Evolutionary conservation across 2,329 filamentous ascomycete species (phyloP).

Genomic region (Talaromyces sp.): DNA sequence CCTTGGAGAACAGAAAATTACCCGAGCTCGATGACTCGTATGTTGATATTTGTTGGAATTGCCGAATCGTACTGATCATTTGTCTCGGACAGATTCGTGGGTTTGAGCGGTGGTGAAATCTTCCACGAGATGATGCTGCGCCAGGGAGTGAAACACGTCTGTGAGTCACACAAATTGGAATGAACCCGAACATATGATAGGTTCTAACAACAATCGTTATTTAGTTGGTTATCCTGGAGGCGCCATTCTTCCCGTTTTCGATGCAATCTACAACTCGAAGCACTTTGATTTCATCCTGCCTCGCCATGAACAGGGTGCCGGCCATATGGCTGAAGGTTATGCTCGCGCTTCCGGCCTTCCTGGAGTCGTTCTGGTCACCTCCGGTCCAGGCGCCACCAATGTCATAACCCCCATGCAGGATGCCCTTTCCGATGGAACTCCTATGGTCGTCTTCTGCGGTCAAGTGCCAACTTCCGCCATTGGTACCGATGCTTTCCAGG

Average conservation of each 20-base stretch:
- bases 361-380: constrained; percentile 93
- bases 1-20: constrained; percentile 55
- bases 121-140: constrained; percentile 99
- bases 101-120: constrained; percentile 91
- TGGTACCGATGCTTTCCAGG: constrained; percentile 94
- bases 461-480: constrained; percentile 88
- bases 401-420: constrained; percentile 96
- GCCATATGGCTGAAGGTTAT: constrained; percentile 98
- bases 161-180: constrained; percentile 50
- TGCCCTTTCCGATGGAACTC: constrained; percentile 89
- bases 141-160: constrained; percentile 87
- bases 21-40: constrained; percentile 76
- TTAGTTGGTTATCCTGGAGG: constrained; percentile 85
- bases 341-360: constrained; percentile 89
- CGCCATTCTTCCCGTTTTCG: constrained; percentile 94
- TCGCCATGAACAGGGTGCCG: constrained; percentile 93
- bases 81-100: constrained; percentile 63
- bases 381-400: constrained; percentile 93
- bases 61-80: background rate
- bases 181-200: background rate
- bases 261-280: constrained; percentile 96
- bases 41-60: constrained; percentile 29
- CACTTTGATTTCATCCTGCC: constrained; percentile 96
- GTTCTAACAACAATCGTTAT: background rate
- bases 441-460: constrained; percentile 90